These are phyloP conservation scores for Grosmannia serpens DNA, from an alignment of 2,329 filamentous ascomycete species.

Conservation along the genomic window DNA sequence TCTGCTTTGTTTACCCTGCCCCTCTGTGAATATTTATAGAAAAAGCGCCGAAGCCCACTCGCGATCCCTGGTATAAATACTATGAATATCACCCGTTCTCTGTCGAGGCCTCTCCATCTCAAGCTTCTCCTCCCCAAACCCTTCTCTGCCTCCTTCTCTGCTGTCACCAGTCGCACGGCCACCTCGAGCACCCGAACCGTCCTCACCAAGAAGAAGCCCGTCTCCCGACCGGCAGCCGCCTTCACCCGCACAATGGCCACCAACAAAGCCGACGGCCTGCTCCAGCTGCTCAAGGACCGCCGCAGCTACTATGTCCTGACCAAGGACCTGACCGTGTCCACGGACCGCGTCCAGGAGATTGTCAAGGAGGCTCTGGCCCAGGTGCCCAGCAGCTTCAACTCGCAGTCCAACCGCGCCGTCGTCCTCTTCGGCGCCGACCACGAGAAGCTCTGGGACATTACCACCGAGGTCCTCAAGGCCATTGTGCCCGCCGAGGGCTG, in stretches of 20 bases:
- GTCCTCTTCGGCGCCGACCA: constrained; percentile 75
- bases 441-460: constrained; percentile 75
- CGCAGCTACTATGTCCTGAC: constrained; percentile 58
- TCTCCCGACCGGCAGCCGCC: neutral
- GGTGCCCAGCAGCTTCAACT: constrained; percentile 79
- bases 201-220: neutral
- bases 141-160: neutral
- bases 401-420: constrained; percentile 67
- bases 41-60: neutral
- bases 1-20: neutral
- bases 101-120: constrained; percentile 1
- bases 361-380: constrained; percentile 52
- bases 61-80: neutral
- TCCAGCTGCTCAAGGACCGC: constrained; percentile 55
- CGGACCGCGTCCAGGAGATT: constrained; percentile 51
- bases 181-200: neutral
- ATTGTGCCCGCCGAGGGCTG: constrained; percentile 57
- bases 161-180: neutral
- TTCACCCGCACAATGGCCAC: constrained; percentile 14
- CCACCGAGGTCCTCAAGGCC: constrained; percentile 50
- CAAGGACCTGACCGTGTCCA: constrained; percentile 49
- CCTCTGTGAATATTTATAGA: neutral
- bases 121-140: constrained; percentile 1
- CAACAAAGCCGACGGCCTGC: constrained; percentile 40
- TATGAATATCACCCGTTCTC: neutral